Evolutionary conservation across 257 asterid genomes (phyloP).

Genomic region (Misopates orontium): DNA sequence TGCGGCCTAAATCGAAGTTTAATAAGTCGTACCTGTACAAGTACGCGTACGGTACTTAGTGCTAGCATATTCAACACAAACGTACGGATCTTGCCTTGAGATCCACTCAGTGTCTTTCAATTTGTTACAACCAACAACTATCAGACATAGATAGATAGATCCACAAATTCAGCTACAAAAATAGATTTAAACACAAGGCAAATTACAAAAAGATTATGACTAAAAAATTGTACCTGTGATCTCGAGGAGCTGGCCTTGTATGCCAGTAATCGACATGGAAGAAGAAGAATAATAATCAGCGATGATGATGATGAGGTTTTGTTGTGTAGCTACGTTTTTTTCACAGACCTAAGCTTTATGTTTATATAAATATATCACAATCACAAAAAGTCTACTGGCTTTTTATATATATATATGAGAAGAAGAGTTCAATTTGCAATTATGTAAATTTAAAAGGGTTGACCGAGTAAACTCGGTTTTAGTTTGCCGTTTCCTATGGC

Average conservation of each 20-base stretch:
- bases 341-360: neutral
- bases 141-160: no score
- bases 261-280: conserved; percentile 73
- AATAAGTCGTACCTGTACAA: conserved; percentile 59
- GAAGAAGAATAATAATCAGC: conserved; percentile 7
- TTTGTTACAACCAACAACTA: conserved; percentile 74
- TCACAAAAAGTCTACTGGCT: neutral
- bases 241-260: conserved; percentile 90
- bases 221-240: conserved; percentile 62
- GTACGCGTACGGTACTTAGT: conserved; percentile 85
- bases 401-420: neutral
- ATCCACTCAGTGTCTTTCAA: conserved; percentile 89
- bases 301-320: conserved; percentile 19
- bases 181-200: neutral
- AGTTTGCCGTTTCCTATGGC: no score
- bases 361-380: no score
- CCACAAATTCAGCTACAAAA: neutral
- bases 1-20: no score
- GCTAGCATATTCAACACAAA: conserved; percentile 75
- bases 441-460: neutral
- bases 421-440: neutral
- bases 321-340: neutral
- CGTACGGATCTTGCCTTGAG: conserved; percentile 97
- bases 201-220: neutral
- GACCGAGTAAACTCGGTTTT: no score